These are phyloP conservation scores for Balakata baccata DNA, from an alignment of 345 rosid species.

Conservation along the genomic window DNA sequence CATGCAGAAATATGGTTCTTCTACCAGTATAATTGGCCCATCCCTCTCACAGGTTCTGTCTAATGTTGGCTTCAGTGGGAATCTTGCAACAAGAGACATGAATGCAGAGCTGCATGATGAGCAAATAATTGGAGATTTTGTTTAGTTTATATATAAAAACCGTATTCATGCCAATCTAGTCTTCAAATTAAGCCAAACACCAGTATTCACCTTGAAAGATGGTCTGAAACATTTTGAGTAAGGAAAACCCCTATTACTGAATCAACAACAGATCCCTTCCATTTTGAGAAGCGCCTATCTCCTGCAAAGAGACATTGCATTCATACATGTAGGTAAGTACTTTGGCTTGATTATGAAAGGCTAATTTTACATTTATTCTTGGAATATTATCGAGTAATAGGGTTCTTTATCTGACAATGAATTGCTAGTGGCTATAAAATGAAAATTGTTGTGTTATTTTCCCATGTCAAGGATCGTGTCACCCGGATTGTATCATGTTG, in stretches of 20 bases:
- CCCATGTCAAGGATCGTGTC: too few relatives aligned
- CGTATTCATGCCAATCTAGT: slow-evolving; percentile 5
- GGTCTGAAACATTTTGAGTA: slow-evolving; percentile 94
- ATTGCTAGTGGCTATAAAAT: not conserved
- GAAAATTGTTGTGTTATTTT: too few relatives aligned
- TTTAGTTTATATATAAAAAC: slow-evolving; percentile 15
- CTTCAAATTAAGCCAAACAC: slow-evolving; percentile 11
- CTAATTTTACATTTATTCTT: not conserved
- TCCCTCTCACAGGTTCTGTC: slow-evolving; percentile 28
- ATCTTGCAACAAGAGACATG: slow-evolving; percentile 78
- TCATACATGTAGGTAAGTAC: slow-evolving; percentile 7
- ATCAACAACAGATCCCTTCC: slow-evolving; percentile 99
- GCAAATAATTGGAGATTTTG: slow-evolving; percentile 20
- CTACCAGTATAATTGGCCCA: slow-evolving; percentile 33
- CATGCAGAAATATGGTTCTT: slow-evolving; percentile 58
- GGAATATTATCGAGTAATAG: not conserved
- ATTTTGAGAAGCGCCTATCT: slow-evolving; percentile 89
- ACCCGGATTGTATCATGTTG: too few relatives aligned
- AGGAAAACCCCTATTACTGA: slow-evolving; percentile 95
- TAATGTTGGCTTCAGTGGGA: slow-evolving; percentile 53
- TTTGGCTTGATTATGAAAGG: slow-evolving; percentile 5
- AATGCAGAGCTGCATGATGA: slow-evolving; percentile 79
- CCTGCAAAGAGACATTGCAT: slow-evolving; percentile 45
- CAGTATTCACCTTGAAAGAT: slow-evolving; percentile 75
- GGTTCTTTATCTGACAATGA: not conserved